Percentiles rank a stretch among this genome's conserved stretches.
Conservation (phyloP, 345 rosid genomes). For the Brassica incana region DNA sequence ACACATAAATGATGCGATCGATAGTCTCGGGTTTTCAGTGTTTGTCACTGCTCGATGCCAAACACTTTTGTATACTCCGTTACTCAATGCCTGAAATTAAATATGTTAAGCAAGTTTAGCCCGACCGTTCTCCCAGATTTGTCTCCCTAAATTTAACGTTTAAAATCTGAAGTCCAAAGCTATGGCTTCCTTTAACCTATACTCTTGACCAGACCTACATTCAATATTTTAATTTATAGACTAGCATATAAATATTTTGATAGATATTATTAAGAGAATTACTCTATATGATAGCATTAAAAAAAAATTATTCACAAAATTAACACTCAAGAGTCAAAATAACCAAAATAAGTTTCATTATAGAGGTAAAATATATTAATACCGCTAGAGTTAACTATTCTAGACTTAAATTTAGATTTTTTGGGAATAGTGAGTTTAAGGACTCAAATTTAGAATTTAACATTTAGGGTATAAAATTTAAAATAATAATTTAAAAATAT, state of each 20-base stretch:
- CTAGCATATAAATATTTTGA: not conserved
- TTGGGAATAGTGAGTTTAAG: too few species aligned
- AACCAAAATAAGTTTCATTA: too few species aligned
- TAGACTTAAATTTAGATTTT: too few species aligned
- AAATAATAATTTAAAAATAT: too few species aligned
- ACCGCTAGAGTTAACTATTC: too few species aligned
- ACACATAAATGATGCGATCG: slow-evolving; percentile 77
- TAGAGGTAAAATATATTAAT: too few species aligned
- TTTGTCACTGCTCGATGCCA: slow-evolving; percentile 84
- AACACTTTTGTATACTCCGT: slow-evolving; percentile 84
- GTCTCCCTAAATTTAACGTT: too few species aligned
- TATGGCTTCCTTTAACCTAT: not conserved
- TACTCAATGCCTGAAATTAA: slow-evolving; percentile 65
- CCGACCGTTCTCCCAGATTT: not conserved
- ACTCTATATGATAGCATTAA: too few species aligned
- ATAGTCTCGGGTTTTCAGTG: slow-evolving; percentile 58
- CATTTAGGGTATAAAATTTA: too few species aligned
- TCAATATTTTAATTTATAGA: not conserved
- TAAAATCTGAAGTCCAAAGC: not conserved
- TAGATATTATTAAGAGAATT: not conserved
- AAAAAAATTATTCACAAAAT: too few species aligned
- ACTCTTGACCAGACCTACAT: not conserved
- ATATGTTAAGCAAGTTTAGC: not conserved
- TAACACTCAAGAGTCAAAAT: too few species aligned
- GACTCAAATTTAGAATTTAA: too few species aligned